These are phyloP conservation scores for Limnanthes douglasii DNA, from an alignment of 345 rosid genomes.

Conservation along the genomic window DNA sequence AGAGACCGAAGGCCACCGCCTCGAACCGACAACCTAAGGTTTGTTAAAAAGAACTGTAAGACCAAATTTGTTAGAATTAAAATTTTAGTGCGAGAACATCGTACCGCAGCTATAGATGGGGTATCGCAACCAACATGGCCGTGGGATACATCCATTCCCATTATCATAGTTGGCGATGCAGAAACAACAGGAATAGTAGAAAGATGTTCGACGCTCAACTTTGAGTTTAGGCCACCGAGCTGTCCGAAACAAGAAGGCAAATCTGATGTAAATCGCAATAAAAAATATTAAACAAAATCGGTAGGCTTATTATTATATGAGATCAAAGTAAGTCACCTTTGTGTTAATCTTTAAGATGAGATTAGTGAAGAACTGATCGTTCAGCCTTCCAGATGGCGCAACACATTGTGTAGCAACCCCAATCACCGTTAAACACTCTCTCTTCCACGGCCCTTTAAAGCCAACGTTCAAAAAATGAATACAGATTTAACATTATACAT, in stretches of 20 bases:
- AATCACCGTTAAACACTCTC: conserved; percentile 39
- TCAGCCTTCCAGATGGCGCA: conserved; percentile 47
- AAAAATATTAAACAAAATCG: neutral
- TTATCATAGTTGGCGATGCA: conserved; percentile 67
- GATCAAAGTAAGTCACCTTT: conserved; percentile 61
- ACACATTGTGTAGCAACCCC: conserved; percentile 85
- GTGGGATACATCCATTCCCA: conserved; percentile 98
- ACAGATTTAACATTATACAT: conserved; percentile 5
- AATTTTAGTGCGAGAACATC: no score
- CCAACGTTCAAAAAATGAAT: conserved; percentile 7
- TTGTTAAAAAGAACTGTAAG: conserved; percentile 1
- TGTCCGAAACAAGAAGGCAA: no score
- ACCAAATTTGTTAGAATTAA: no score
- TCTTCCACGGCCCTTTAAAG: conserved; percentile 86
- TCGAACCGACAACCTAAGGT: conserved; percentile 80
- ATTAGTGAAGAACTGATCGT: conserved; percentile 74
- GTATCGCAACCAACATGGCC: conserved; percentile 69
- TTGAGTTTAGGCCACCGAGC: conserved; percentile 94
- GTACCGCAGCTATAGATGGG: conserved; percentile 81
- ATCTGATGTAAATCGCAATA: conserved; percentile 1
- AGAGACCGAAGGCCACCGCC: conserved; percentile 65
- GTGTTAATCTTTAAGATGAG: conserved; percentile 79
- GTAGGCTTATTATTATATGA: no score
- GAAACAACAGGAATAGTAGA: conserved; percentile 34
- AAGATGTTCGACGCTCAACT: conserved; percentile 49